Evolutionary conservation across 2,329 filamentous ascomycete species (phyloP), one percentile per base, ranked within the genome.

Genomic region (Helicocarpus griseus): DNA sequence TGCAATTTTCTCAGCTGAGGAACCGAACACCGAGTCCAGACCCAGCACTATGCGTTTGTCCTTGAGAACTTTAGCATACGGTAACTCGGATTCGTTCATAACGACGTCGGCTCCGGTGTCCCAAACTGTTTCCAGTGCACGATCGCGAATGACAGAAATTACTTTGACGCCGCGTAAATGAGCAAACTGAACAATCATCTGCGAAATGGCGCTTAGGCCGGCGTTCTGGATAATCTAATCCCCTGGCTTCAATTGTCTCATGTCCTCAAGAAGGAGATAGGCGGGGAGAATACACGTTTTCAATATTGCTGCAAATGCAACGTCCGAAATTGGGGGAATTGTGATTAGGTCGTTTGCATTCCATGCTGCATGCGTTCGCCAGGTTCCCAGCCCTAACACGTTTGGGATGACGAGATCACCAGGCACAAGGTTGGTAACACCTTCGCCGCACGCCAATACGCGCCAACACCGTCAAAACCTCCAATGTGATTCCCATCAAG

Each of bases 191-290:
- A 52, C 47, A 13, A 60, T 54, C 43, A 61, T 47, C 28, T 59
- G 60, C 6, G 58, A 54, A 21, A 61, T 50, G 26, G 52, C 53
- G 2, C 50, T 47, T 3, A 53, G 48, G 17, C 49, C 60, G 2
- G 57, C 58, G 45, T 61, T 62, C 29, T 58, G 58, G 31, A 61
- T 52, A 35, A 62, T 56, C 51, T 53, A 60, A 39, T 63, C 60
- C n/a, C 61, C 60, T 0, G 53, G 56, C 45, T 49, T 48, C 24
- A 62, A 54, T 19, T 48, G 26, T 2, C 29, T 39, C 52, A 59
- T 54, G 35, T 59, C 54, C 48, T 62, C 60, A 35, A 61, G 49
- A 5, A 63, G 51, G 19, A 60, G 53, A 49, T 54, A 62, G 14
- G 60, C 60, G 3, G 61, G 54, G 46, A 14, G 56, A 40, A 6